Evolutionary conservation across 116 monocot genomes (phyloP).

Genomic region (Phalaenopsis hybrid): DNA sequence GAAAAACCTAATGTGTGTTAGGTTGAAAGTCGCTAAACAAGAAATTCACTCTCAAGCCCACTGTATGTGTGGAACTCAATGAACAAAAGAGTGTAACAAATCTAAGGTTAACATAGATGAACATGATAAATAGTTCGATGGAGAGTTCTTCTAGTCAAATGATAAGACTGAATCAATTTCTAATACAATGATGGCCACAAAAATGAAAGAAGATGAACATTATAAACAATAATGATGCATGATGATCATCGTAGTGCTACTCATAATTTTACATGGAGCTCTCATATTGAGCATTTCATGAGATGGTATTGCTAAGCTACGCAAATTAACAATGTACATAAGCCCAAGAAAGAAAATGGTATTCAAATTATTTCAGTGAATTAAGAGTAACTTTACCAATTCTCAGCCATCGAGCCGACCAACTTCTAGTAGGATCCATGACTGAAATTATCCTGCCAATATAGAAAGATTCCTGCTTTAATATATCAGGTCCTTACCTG

Average conservation of each 20-base stretch:
- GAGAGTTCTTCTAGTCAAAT: neutral
- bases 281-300: neutral
- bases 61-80: no score
- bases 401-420: conserved; percentile 94
- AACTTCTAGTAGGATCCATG: conserved; percentile 87
- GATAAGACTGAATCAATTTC: neutral
- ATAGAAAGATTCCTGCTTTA: neutral
- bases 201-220: neutral
- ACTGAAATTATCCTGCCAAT: conserved; percentile 78
- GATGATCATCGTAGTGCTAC: neutral
- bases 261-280: neutral
- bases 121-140: neutral
- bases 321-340: neutral
- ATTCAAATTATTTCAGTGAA: neutral
- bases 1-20: no score
- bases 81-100: no score
- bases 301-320: neutral
- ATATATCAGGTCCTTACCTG: neutral
- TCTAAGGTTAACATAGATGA: neutral
- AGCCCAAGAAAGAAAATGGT: neutral
- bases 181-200: neutral
- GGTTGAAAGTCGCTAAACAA: no score
- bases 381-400: conserved; percentile 44
- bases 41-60: no score
- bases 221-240: neutral